Base-by-base conservation (phyloP, 2,329 filamentous ascomycete species). In the Cladosporium colombiae region DNA sequence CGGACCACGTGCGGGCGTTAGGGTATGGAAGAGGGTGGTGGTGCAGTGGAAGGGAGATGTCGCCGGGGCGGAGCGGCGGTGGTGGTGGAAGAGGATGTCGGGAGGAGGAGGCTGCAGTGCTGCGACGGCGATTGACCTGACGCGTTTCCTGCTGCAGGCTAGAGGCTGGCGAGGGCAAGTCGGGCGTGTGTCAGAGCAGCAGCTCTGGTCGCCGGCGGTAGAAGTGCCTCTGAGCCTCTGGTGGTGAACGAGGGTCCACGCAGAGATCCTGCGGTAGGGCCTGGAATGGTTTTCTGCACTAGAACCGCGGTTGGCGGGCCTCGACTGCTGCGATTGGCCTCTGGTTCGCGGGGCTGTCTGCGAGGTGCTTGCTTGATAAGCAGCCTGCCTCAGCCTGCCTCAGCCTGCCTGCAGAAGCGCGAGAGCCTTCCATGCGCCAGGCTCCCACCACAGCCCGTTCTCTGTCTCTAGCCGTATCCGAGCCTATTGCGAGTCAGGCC, bases 351-450 rank as follows among this genome's bases (percentile, higher is more conserved):
- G 55, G 55, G 55, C 31, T 35, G 18, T 33, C 55, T 37, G 6
- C 33, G 5, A 6, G 33, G 23, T n/a, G 33, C 55, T 57, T 33
- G 58, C 49, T 50, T 62, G 14, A 29, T 52, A 62, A 50, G 52
- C 59, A 62, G 29, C 44, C 59, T 62, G 59, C 27, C 57, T n/a
- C n/a, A n/a, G n/a, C 37, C 59, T 62, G 59, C 57, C 6, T 62
- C 44, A 52, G 29, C 59, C 59, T 62, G 59, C 58, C 18, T 21
- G n/a, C 40, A 21, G n/a, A 21, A 60, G 57, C 33, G 5, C 55
- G 5, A 57, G 55, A 57, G 33, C 31, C 31, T 57, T 59, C 56
- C 35, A 59, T 46, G 55, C 31, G 52, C 29, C 52, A 27, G 27
- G 23, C 49, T 52, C n/a, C 25, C 2, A 16, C 27, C 56, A 29